Base-by-base conservation (phyloP, 2,329 filamentous ascomycete genomes). In the Fusarium virguliforme region DNA sequence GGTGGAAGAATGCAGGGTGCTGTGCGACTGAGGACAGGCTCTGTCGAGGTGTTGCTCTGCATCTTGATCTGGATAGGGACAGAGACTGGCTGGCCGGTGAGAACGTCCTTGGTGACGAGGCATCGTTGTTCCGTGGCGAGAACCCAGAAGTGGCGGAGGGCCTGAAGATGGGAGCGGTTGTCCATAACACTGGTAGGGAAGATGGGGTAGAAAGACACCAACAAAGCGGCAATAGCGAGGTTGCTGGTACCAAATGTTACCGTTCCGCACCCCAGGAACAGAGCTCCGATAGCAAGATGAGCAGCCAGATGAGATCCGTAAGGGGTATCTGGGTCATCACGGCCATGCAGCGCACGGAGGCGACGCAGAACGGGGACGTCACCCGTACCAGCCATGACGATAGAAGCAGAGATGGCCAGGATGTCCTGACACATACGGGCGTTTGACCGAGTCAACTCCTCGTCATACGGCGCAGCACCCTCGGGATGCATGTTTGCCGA, bases 111-210 rank as follows among this genome's bases (percentile, higher is more conserved):
- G 18, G 94, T 89, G 1, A 99, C 89, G 0, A 99, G 87, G 78
- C 95, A 98, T 57, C 97, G 89, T 9, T 94, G 90, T 76, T 99
- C 96, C 0, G 93, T 92, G 2, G 96, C 96, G 4, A 99, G 86
- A 10, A 97, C 95, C 96, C 96, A 99, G 77, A 99, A 93, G 81
- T 99, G 95, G 6, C 97, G 90, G 83, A 99, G 96, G 4, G 97
- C 96, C 83, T 99, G 96, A 6, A 99, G 86, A 76, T 99, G 96
- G 10, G 94, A 94, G 71, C 93, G 92, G 78, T 98, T 98, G 82
- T 99, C 96, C 76, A 97, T 92, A 2, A 98, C 93, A 32, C 90
- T 92, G 9, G 89, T 92, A 0, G 96, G 96, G 79, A 97, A 98
- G 22, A 98, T 87, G 0, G 96, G 96, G 77, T 99, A 99, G 80